Base-by-base conservation (phyloP, 768 basidiomycete species). In the Lepiota brunneoincarnata region DNA sequence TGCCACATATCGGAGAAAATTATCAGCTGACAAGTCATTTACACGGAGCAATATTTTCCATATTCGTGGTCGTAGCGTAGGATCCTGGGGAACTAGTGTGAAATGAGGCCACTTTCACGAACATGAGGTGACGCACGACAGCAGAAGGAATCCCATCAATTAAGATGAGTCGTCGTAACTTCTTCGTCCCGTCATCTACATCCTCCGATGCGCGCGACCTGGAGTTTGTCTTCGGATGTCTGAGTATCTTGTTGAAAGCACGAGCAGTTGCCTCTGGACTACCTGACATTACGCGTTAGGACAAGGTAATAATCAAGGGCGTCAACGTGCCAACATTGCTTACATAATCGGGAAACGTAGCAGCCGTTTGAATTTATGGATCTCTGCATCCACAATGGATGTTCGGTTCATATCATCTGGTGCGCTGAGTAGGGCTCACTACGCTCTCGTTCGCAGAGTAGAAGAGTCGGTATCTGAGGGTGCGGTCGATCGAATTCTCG, bases 1-100 rank as follows among this genome's bases (percentile, higher is more conserved):
- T 47, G 83, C 79, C 34, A 93, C 89, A 69, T 92, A 92, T 59
- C 82, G 73, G 47, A 91, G 74, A 65, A 88, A 93, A 1, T 76
- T 82, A 46, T 88, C 83, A 2, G 87, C 80, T n/a, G 89, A 80
- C 5, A 97, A 63, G 17, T 88, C 86, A 53, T 87, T 84, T 0
- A 97, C 86, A 39, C 86, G 83, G 21, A 98, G 75, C 38, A 98
- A 80, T 50, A 98, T 88, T 71, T 96, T 97, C 96, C 96, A 98
- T 75, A 93, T 87, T 47, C 89, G 80, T 18, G 92, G 90, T 14
- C 93, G 81, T n/a, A 94, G 72, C n/a, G 86, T 87, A 12, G 86
- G 72, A 59, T 93, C 92, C 92, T 91, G 50, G 35, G 34, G 42
- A 21, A 11, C 12, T 11, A 44, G 36, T 24, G 47, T 58, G 39